Conservation (phyloP, 441 rosid species). For the Gossypium schwendimanii region DNA sequence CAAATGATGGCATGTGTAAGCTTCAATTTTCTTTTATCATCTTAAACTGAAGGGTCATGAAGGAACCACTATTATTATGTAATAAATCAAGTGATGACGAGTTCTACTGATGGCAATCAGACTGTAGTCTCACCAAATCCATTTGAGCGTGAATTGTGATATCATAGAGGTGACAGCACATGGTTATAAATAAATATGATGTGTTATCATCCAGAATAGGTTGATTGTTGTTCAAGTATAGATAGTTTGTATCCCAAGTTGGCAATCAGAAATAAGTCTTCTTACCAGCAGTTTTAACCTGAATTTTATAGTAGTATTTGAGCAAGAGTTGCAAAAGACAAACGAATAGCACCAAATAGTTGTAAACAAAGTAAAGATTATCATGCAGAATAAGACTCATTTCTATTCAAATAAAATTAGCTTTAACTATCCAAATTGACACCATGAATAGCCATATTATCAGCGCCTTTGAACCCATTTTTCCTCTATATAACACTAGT, state of each 20-base stretch:
- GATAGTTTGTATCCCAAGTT: neutral
- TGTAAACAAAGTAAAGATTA: neutral
- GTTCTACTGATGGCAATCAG: neutral
- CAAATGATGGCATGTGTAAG: neutral
- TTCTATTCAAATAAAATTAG: neutral
- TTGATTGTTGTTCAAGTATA: neutral
- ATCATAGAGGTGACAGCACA: neutral
- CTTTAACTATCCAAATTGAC: neutral
- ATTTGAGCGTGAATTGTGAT: neutral
- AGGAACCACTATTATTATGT: neutral
- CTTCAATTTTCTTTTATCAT: neutral
- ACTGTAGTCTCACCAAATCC: neutral
- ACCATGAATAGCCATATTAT: neutral
- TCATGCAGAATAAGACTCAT: neutral
- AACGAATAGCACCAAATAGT: neutral
- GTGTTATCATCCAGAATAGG: neutral
- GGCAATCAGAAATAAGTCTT: neutral
- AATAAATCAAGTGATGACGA: neutral
- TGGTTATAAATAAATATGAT: neutral
- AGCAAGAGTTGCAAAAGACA: neutral
- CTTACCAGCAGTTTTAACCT: neutral
- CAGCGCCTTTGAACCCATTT: neutral
- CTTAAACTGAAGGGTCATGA: neutral
- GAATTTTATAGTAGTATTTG: neutral
- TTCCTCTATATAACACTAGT: neutral